These are phyloP conservation scores for Tetragonia tetragonoides DNA, from an alignment of 148 eudicot genomes.

Conservation along the genomic window DNA sequence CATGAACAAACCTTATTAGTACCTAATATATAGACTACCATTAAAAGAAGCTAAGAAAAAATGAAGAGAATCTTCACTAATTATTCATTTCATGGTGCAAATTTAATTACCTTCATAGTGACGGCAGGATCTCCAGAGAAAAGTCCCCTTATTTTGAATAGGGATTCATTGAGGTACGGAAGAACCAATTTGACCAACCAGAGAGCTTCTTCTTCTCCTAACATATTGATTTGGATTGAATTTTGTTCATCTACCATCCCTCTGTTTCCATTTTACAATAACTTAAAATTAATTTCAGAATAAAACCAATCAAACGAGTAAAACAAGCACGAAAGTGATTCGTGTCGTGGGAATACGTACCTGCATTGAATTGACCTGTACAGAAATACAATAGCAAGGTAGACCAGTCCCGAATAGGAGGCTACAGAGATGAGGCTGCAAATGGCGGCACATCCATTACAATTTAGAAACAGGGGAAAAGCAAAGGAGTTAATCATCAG, in stretches of 20 bases:
- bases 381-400: slow-evolving; percentile 62
- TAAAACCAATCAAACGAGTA: background rate
- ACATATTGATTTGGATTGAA: slow-evolving; percentile 30
- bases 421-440: slow-evolving; percentile 62
- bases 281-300: background rate
- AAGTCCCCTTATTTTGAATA: slow-evolving; percentile 54
- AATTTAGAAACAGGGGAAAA: no score
- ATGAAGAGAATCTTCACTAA: no score
- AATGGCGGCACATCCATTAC: background rate
- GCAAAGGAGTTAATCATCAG: background rate
- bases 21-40: no score
- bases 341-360: slow-evolving; percentile 27
- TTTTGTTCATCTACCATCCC: slow-evolving; percentile 31
- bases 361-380: slow-evolving; percentile 58
- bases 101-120: slow-evolving; percentile 69
- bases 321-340: background rate
- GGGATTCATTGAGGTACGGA: slow-evolving; percentile 70
- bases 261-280: slow-evolving; percentile 27
- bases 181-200: slow-evolving; percentile 59
- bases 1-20: background rate
- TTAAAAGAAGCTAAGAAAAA: no score
- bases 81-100: background rate
- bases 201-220: slow-evolving; percentile 78
- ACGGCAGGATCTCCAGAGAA: slow-evolving; percentile 84
- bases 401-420: slow-evolving; percentile 64